Evolutionary conservation across 2,329 filamentous ascomycete genomes (phyloP), one percentile per base, ranked within the genome.

Genomic region (Ceratocystis papillata): DNA sequence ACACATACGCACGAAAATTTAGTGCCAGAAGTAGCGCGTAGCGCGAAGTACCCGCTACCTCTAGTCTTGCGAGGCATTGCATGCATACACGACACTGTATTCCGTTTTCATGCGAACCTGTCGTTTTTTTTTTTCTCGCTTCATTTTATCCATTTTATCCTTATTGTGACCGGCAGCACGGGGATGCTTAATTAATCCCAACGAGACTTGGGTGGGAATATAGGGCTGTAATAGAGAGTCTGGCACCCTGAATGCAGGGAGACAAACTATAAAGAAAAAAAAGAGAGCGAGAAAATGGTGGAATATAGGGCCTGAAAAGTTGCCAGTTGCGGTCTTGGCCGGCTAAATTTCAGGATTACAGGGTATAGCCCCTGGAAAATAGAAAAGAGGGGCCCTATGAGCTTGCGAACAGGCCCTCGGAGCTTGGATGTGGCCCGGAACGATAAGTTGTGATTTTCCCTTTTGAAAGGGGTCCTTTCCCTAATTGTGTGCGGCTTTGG

Each of bases 191-290:
- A 8, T n/a, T 33, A 33, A 59, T 33, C 5, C 17, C 2, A 12
- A 7, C 2, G 17, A 8, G 7, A 20, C 25, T 7, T 10, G 28
- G 7, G 33, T 10, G 15, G 22, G 22, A 59, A 59, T 59, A 59
- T 59, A 59, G 53, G 53, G 53, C 53, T 59, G 53, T 25, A 30
- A 30, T 59, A 33, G 25, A 59, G 53, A 30, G 53, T 25, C 10
- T 15, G 28, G 6, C 12, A 41, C 4, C 53, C 53, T 30, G 12
- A 37, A 37, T 33, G n/a, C 53, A 33, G 53, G 53, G 53, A 59
- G 53, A 17, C 53, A 17, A 25, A 17, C 7, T 15, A 7, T 30
- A 5, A 20, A 33, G 33, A 8, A 59, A 8, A 33, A 22, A 59
- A 12, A 17, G 12, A 17, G 25, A 28, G 3, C 25, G 5, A 41